Percentiles rank a stretch among this genome's conserved stretches.
Conservation (phyloP, 495 filamentous ascomycete species). For the Zalerion maritima region DNA sequence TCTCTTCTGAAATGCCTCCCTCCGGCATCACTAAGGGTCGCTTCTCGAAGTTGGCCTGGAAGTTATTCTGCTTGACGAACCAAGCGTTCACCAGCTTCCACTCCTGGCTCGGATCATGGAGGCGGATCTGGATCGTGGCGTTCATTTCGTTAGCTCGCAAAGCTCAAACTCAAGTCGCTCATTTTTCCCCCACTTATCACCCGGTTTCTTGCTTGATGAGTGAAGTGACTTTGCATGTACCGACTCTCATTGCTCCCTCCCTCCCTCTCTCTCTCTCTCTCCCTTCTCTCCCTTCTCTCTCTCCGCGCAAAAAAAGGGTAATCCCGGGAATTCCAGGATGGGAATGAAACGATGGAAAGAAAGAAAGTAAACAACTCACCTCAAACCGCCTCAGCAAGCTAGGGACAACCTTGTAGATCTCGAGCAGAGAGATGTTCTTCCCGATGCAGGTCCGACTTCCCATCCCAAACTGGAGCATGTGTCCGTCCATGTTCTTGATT, state of each 20-base stretch:
- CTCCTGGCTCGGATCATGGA: conserved; percentile 42
- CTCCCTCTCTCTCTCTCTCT: too few species aligned
- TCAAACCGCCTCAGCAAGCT: conserved; percentile 58
- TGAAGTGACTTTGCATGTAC: too few species aligned
- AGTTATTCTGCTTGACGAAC: conserved; percentile 58
- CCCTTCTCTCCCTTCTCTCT: too few species aligned
- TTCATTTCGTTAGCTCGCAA: conserved; percentile 5
- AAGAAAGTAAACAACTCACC: conserved; percentile 16
- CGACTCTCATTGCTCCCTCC: too few species aligned
- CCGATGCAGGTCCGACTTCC: conserved; percentile 50
- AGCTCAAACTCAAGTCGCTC: too few species aligned
- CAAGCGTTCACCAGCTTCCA: conserved; percentile 59
- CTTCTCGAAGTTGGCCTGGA: conserved; percentile 39
- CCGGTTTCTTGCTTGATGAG: too few species aligned
- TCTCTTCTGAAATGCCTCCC: too few species aligned
- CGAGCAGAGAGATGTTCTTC: conserved; percentile 59
- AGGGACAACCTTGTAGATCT: conserved; percentile 70
- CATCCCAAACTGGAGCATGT: conserved; percentile 48
- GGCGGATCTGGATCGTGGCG: conserved; percentile 31
- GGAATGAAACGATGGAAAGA: neutral
- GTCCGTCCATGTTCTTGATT: conserved; percentile 41
- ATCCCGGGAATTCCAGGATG: neutral
- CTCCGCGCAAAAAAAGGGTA: too few species aligned
- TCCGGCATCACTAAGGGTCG: conserved; percentile 30
- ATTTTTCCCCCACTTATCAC: too few species aligned